Evolutionary conservation across 805 yeast genomes (phyloP), one percentile per base, ranked within the genome.

Genomic region (Tetrapisispora namnaoensis): DNA sequence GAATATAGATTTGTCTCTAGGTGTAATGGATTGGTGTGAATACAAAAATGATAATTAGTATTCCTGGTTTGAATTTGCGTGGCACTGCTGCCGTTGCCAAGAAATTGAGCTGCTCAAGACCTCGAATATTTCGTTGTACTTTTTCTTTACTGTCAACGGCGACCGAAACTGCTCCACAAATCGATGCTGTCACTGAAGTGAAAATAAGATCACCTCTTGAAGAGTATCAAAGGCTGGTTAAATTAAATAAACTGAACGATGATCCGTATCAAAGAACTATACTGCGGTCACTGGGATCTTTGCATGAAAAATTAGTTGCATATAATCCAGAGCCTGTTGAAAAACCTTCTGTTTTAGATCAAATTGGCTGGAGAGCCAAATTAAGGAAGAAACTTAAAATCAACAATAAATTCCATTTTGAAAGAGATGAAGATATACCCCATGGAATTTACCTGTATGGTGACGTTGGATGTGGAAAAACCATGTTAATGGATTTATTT

Each of bases 401-500:
- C 53, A 47, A 47, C 46, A 44, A 40, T 48, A 50, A 17, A 37
- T 41, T 40, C n/a, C 42, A 45, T 30, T 55, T 41, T 53, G 9
- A 30, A n/a, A 11, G 14, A 5, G 30, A 27, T 18, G 14, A 38
- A 16, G 65, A 57, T 2, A 72, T 82, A 14, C 96, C 93, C 2
- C 72, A 76, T 55, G 99, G 99, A 4, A 83, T 93, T 8, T 93
- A 93, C 60, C 72, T 93, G 30, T 93, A 86, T 66, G 99, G 99
- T 21, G 98, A 93, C 65, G 99, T 93, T 40, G 99, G 99, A 1
- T 90, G 98, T 67, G 99, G 99, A 4, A 91, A 93, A 63, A 93
- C 99, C 8, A 91, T 93, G 97, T 72, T 93, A 51, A 91, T 93
- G 98, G 98, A 93, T 66, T 72, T 93, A 55, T 93, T 93, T 60